These are phyloP conservation scores for Diphasiastrum complanatum DNA, from an alignment of 83 land plant species.

Conservation along the genomic window DNA sequence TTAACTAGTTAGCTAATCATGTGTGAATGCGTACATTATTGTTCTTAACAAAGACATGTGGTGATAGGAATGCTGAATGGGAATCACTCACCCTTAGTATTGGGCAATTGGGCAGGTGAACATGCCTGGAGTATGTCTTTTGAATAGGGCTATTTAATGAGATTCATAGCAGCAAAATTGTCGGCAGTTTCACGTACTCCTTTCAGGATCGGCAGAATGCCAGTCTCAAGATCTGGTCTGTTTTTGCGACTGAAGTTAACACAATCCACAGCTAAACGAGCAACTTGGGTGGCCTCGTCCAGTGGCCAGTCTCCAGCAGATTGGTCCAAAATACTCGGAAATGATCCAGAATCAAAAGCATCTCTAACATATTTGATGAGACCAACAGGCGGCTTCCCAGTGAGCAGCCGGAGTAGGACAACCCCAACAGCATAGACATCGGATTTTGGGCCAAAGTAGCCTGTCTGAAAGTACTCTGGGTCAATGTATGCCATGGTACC, in stretches of 20 bases:
- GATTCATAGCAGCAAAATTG: too few relatives aligned
- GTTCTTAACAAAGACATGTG: too few relatives aligned
- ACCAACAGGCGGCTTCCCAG: conserved; percentile 51
- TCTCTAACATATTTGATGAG: conserved; percentile 41
- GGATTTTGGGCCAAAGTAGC: conserved; percentile 48
- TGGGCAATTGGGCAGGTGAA: too few relatives aligned
- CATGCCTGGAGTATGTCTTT: too few relatives aligned
- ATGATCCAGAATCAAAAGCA: conserved; percentile 40
- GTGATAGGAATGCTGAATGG: too few relatives aligned
- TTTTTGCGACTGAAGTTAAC: conserved; percentile 48
- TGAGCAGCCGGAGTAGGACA: conserved; percentile 48
- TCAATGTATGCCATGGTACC: conserved; percentile 69
- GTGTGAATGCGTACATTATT: too few relatives aligned
- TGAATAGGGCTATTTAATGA: too few relatives aligned
- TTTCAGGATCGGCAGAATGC: conserved; percentile 40
- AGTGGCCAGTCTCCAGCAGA: conserved; percentile 53
- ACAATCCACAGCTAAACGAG: conserved; percentile 48
- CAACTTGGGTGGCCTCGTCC: conserved; percentile 41
- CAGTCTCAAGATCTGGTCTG: conserved; percentile 45
- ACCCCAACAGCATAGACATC: conserved; percentile 60
- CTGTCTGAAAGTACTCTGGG: conserved; percentile 66
- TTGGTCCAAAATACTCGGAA: conserved; percentile 43
- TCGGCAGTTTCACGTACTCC: too few relatives aligned
- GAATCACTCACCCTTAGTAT: too few relatives aligned
- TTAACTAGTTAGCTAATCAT: too few relatives aligned